Base-by-base conservation (phyloP, 345 rosid genomes). In the Salix exigua region DNA sequence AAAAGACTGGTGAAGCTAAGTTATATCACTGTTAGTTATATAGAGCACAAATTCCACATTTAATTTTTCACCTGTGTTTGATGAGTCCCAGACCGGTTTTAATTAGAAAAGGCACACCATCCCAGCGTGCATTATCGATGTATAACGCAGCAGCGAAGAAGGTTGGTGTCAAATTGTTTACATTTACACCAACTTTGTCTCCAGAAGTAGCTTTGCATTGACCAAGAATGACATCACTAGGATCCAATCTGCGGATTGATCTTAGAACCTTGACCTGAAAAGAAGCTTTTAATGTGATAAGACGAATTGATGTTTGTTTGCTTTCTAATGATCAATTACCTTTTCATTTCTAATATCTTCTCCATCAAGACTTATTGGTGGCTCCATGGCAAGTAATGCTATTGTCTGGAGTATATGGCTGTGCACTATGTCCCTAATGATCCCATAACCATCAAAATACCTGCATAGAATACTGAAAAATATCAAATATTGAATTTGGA, bases 121-220 rank as follows among this genome's bases (percentile, higher is more conserved):
- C 97, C 97, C 97, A 92, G 58, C 95, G 91, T 63, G 91, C 91
- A 90, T 90, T 92, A 67, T 92, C 92, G 30, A 92, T 89, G 84
- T 81, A 90, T 50, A 92, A 73, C 42, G 97, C 92, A 76, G 91
- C 91, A 75, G 91, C 91, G 61, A 90, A 92, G 74, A 64, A 90
- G 6, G 93, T 88, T 5, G 97, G 93, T 9, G 89, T 86, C 79
- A 72, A 74, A 70, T 82, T 80, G 75, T 82, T 81, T 74, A 78
- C 66, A 51, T 75, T 66, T 62, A 84, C 82, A 35, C 82, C 86
- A 55, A 79, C 76, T 76, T 86, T 80, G 46, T 85, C 88, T 53
- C 68, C 82, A 23, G 86, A 78, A 73, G 84, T 82, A 66, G 85
- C 82, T 86, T 85, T 89, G 66, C 87, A 91, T 80, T 91, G 94